These are phyloP conservation scores for Lactarius quietus DNA, from an alignment of 768 basidiomycete species.

Conservation along the genomic window DNA sequence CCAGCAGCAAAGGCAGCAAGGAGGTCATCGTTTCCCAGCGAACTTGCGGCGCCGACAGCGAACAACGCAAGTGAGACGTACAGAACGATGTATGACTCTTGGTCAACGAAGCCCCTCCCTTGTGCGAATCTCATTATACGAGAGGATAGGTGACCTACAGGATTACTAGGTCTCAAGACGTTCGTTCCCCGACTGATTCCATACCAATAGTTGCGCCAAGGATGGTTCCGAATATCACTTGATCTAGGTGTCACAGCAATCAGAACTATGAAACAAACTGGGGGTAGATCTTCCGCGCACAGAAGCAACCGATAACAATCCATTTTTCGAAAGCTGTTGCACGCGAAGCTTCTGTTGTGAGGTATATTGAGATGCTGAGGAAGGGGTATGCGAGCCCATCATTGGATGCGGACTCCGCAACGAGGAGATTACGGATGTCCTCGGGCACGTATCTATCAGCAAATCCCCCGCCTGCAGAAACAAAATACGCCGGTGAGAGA, in stretches of 20 bases:
- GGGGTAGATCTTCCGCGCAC: constrained; percentile 38
- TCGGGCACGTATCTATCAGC: constrained; percentile 65
- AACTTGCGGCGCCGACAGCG: constrained; percentile 72
- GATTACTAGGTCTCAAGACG: not conserved
- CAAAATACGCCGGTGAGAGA: not conserved
- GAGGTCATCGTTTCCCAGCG: constrained; percentile 83
- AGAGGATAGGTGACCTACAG: constrained; percentile 60
- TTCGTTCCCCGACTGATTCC: not conserved
- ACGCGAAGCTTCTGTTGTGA: constrained; percentile 65
- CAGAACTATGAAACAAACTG: not conserved
- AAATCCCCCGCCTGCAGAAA: constrained; percentile 58
- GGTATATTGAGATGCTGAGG: constrained; percentile 78
- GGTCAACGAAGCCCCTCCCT: constrained; percentile 59
- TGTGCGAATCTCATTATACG: constrained; percentile 71
- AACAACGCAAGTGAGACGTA: constrained; percentile 71
- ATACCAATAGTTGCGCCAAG: constrained; percentile 58
- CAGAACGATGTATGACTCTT: constrained; percentile 85
- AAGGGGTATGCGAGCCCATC: constrained; percentile 97
- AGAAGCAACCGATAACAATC: constrained; percentile 83
- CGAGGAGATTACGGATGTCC: constrained; percentile 74
- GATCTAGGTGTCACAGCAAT: constrained; percentile 45
- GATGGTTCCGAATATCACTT: constrained; percentile 71
- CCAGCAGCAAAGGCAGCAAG: constrained; percentile 86
- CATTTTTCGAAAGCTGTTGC: constrained; percentile 73
- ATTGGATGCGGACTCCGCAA: constrained; percentile 91